Evolutionary conservation across 2,329 filamentous ascomycete genomes (phyloP).

Genomic region (Plectosphaerella plurivora): DNA sequence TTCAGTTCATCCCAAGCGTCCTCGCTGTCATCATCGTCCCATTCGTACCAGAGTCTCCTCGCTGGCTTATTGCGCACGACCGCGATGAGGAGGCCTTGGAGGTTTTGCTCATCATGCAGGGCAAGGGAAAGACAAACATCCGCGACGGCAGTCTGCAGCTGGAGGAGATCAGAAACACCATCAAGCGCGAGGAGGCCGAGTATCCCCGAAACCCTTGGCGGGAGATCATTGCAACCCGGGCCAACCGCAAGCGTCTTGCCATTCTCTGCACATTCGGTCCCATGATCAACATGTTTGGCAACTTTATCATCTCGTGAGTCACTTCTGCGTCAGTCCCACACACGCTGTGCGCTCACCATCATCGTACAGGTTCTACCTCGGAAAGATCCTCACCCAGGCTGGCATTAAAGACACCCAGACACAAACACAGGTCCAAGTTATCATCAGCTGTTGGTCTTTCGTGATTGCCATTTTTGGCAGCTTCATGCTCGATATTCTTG

Average conservation of each 20-base stretch:
- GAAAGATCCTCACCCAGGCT: slow-evolving; percentile 21
- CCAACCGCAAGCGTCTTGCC: slow-evolving; percentile 17
- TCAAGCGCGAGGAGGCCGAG: slow-evolving; percentile 16
- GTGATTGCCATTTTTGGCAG: slow-evolving; percentile 24
- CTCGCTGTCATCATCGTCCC: slow-evolving; percentile 14
- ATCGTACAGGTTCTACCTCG: slow-evolving; percentile 18
- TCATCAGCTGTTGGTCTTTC: slow-evolving; percentile 31
- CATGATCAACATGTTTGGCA: slow-evolving; percentile 23
- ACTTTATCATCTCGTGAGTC: slow-evolving; percentile 23
- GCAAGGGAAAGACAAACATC: slow-evolving; percentile 27
- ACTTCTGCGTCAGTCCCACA: too few relatives aligned
- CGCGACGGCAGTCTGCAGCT: slow-evolving; percentile 6
- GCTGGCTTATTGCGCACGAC: slow-evolving; percentile 27
- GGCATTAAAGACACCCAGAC: slow-evolving; percentile 19
- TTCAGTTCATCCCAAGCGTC: slow-evolving; percentile 26
- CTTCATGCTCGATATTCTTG: slow-evolving; percentile 25
- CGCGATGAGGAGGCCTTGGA: slow-evolving; percentile 21
- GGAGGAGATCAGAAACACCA: slow-evolving; percentile 17
- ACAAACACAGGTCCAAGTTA: slow-evolving; percentile 24
- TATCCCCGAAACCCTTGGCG: slow-evolving; percentile 20
- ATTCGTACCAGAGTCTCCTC: slow-evolving; percentile 18
- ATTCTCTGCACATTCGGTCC: slow-evolving; percentile 19
- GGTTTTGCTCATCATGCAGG: slow-evolving; percentile 28
- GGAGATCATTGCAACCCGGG: slow-evolving; percentile 17
- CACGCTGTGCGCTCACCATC: too few relatives aligned